These are phyloP conservation scores for Prunus persica DNA, from an alignment of 306 rosid species.

Conservation along the genomic window DNA sequence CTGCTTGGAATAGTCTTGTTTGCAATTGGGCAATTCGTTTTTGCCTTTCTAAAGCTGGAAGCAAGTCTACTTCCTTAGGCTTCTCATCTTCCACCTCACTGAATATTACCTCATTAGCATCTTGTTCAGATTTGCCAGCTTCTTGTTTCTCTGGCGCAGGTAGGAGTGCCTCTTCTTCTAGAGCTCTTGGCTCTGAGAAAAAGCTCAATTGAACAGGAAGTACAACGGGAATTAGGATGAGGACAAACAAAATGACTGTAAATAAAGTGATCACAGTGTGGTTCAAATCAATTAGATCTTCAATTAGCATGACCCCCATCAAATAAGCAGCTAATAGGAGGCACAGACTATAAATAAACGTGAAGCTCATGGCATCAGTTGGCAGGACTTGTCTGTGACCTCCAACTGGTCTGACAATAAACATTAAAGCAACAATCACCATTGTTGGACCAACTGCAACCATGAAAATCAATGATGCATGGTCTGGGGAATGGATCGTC, in stretches of 20 bases:
- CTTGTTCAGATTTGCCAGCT: conserved; percentile 33
- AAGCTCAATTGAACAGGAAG: conserved; percentile 60
- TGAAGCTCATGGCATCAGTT: conserved; percentile 56
- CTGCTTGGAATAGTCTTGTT: conserved; percentile 52
- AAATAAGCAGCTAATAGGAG: conserved; percentile 81
- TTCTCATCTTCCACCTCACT: conserved; percentile 56
- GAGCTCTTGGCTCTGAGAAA: conserved; percentile 26
- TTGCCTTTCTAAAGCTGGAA: conserved; percentile 59
- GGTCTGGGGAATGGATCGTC: conserved; percentile 63
- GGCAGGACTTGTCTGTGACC: conserved; percentile 78
- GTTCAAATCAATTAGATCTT: conserved; percentile 58
- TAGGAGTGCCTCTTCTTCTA: conserved; percentile 67
- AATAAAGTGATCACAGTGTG: conserved; percentile 44
- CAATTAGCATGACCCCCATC: conserved; percentile 87
- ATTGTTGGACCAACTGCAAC: conserved; percentile 81
- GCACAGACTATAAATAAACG: conserved; percentile 67
- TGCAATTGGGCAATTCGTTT: conserved; percentile 60
- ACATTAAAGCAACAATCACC: conserved; percentile 71
- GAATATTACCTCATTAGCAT: conserved; percentile 49
- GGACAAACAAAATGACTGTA: conserved; percentile 50
- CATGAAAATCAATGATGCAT: conserved; percentile 77
- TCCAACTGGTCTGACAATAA: conserved; percentile 77
- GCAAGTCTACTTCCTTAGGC: conserved; percentile 47
- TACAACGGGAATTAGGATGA: conserved; percentile 56
- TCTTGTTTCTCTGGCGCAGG: conserved; percentile 37